Evolutionary conservation across 1,284 basidiomycete species (phyloP), one percentile per base, ranked within the genome.

Genomic region (Rhodotorula sp.): DNA sequence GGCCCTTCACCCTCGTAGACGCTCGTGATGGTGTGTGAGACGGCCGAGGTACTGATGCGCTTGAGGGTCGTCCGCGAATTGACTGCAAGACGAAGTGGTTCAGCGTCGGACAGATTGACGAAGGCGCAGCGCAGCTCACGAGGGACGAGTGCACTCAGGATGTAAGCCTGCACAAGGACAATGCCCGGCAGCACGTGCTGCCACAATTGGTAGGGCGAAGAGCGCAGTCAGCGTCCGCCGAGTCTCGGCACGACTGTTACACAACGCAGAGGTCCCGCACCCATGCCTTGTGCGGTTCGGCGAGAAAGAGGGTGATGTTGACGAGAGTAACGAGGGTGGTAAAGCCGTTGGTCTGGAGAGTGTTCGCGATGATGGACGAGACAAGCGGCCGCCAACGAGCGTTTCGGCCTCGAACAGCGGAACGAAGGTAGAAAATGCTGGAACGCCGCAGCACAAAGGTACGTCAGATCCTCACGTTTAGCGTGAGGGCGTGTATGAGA

Each of bases 181-280:
- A 60, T 42, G 25, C 62, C 57, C 17, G 66, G 66, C 13, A 68
- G 52, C 21, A 68, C 61, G 25, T 63, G 61, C 61, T 60, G 50
- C 23, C 19, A 34, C 34, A 34, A 34, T 5, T 3, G 34, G 34
- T 5, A 34, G 3, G 34, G 34, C 34, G 34, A 3, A 34, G 34
- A 34, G 34, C 5, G 34, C 34, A 34, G 34, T 34, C 34, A 5
- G 34, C 13, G 46, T 14, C 16, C 5, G 48, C 1, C 17, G 46
- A 49, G 25, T 5, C 5, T 23, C 46, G 19, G 48, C 13, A 49
- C 16, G 48, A 8, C n/a, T n/a, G n/a, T n/a, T n/a, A n/a, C n/a
- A n/a, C n/a, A n/a, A n/a, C n/a, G n/a, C n/a, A n/a, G n/a, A n/a
- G n/a, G n/a, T n/a, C n/a, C n/a, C n/a, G 50, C 41, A 62, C 61